Base-by-base conservation (phyloP, 306 rosid species). In the Quercus gilva region DNA sequence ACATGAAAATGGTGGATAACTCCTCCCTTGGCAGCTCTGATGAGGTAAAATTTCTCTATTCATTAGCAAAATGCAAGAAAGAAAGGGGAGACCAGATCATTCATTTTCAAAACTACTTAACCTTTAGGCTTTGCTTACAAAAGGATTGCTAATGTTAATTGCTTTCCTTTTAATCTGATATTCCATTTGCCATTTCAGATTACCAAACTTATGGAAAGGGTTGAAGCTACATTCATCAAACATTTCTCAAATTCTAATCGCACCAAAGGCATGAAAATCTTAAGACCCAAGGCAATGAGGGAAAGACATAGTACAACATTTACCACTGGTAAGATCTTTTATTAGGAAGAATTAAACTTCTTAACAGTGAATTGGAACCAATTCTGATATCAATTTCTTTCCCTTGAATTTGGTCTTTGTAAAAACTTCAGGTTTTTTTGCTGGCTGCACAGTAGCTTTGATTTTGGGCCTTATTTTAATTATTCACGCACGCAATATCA, bases 21-120 rank as follows among this genome's bases (percentile, higher is more conserved):
- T 92, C 97, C 79, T 45, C 68, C 79, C 81, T 90, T 53, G 92
- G 97, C n/a, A 87, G 84, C 86, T 90, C 91, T 28, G 92, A 87
- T 21, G 97, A 90, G 88, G 97, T 88, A 37, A 83, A 85, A 74
- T 49, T 74, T 74, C 15, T 25, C 5, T n/a, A 11, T 23, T 12
- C 28, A 23, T 23, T 4, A 45, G 52, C 52, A 45, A 45, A 45
- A 9, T 45, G 4, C 43, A 37, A 6, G 43, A 37, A 37, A 37
- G 9, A 37, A 37, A 1, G 9, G 9, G 43, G 10, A 6, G 43
- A 37, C 43, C 2, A 37, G 10, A 37, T 6, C 43, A 37, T 37
- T 37, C 43, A 37, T 37, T 37, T 0, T 37, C 43, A 37, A 37
- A 37, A 6, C 2, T 37, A 7, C 4, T 45, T 12, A 10, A 11